These are phyloP conservation scores for Chaetoscypha palmicola DNA, from an alignment of 2,329 filamentous ascomycete species.

Conservation along the genomic window DNA sequence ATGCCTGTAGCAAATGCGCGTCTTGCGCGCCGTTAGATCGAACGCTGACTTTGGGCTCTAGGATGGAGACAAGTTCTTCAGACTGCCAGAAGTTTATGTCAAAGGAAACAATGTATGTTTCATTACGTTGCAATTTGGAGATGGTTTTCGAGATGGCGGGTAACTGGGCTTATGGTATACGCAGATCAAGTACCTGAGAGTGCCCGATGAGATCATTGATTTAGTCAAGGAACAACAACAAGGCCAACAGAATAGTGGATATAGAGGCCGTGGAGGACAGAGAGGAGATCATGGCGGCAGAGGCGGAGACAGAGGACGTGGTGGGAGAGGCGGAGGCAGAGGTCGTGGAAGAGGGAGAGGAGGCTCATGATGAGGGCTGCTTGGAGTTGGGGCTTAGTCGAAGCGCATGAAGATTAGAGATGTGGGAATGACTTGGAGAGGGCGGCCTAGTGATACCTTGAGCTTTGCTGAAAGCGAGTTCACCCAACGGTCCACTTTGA, in stretches of 20 bases:
- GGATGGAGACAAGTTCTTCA: conserved; percentile 91
- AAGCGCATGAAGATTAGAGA: neutral
- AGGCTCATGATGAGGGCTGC: conserved; percentile 12
- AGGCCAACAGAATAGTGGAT: conserved; percentile 35
- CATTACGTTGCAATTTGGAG: neutral
- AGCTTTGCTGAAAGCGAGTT: no score
- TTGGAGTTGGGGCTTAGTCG: neutral
- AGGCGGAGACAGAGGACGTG: conserved; percentile 38
- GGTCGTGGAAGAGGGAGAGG: conserved; percentile 26
- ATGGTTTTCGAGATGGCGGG: neutral
- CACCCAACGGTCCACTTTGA: no score
- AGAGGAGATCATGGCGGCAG: conserved; percentile 49
- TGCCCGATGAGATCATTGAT: conserved; percentile 95
- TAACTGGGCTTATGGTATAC: conserved; percentile 10
- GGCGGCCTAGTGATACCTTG: no score
- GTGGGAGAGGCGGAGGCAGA: conserved; percentile 27
- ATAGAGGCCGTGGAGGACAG: conserved; percentile 56
- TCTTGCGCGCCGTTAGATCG: neutral
- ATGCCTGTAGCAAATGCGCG: neutral
- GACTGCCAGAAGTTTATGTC: conserved; percentile 89
- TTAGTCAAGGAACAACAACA: conserved; percentile 81
- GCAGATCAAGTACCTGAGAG: conserved; percentile 91
- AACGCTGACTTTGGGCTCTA: conserved; percentile 30
- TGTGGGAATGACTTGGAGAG: neutral
- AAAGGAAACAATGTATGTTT: conserved; percentile 82